Base-by-base conservation (phyloP, 768 basidiomycete genomes). In the Mycena galericulata region DNA sequence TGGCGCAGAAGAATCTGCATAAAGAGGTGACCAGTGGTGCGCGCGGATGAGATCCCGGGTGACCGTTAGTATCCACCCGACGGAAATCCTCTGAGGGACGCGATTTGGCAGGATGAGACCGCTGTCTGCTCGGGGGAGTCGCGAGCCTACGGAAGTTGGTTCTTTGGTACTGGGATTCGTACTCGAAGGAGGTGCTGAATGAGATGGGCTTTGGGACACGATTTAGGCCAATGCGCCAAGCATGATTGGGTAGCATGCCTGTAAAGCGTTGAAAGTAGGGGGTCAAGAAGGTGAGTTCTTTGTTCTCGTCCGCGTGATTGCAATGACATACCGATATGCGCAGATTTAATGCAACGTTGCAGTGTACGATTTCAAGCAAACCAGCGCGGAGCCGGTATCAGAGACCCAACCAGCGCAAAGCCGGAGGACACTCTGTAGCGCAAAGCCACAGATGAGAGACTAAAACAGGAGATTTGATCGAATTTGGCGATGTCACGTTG, bases 101-200 rank as follows among this genome's bases (percentile, higher is more conserved):
- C 34, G 34, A 36, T 36, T 36, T 36, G 34, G 34, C 6, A 36
- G 34, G 34, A 36, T 36, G 61, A n/a, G 84, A 79, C 73, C 90
- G 78, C 64, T 55, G 81, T 67, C 86, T 83, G 50, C 78, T 83
- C 4, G 90, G 89, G 22, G 91, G 90, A 27, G 88, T 79, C 0
- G 88, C 86, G 51, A 92, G 84, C 49, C 91, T 36, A 36, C 34
- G 34, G 34, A 36, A 36, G 34, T 14, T 14, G 34, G 34, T 36
- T 36, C 34, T 36, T 63, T 86, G 86, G 4, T 86, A 83, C 73
- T 88, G 86, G 69, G 86, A 85, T 78, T 92, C 92, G 77, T 91
- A 93, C 75, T 94, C 92, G 56, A 92, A 90, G 7, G 92, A 93
- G 27, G 92, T 90, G 72, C 91, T 91, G 41, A 91, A 86, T 12